phyloP scores from a whole-genome alignment of 768 basidiomycete genomes.

The Rhodotorula kratochvilovae region DNA sequence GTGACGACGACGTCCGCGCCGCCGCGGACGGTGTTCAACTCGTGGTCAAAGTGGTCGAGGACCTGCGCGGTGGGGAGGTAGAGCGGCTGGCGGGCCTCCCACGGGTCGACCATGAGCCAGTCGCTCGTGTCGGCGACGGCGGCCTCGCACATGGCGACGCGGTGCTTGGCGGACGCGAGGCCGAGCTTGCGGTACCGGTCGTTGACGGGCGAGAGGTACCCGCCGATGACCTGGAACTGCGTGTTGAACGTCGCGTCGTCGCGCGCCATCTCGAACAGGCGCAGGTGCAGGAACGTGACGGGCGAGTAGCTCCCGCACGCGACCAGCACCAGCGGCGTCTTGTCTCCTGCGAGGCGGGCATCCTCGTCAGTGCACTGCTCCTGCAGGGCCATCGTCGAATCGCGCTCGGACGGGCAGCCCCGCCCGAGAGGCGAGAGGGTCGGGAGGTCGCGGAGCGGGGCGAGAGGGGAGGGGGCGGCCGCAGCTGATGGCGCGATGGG shows the following conservation, averaged over 20 bases:
- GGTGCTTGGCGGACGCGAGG: slow-evolving; percentile 75
- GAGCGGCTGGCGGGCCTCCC: slow-evolving; percentile 84
- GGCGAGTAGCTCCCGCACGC: slow-evolving; percentile 65
- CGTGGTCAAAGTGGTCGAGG: slow-evolving; percentile 91
- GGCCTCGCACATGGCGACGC: slow-evolving; percentile 66
- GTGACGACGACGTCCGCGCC: slow-evolving; percentile 53
- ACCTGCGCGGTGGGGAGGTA: slow-evolving; percentile 97
- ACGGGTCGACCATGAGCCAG: slow-evolving; percentile 96
- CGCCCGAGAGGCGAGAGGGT: background rate
- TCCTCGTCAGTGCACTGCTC: too few relatives aligned
- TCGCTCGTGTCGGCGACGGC: slow-evolving; percentile 83
- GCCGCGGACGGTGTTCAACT: slow-evolving; percentile 71
- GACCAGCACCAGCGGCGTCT: slow-evolving; percentile 83
- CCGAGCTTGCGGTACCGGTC: slow-evolving; percentile 97
- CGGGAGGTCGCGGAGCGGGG: background rate
- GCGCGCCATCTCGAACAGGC: slow-evolving; percentile 99
- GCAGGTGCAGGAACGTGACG: slow-evolving; percentile 47
- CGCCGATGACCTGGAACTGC: slow-evolving; percentile 86
- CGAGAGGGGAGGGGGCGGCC: background rate
- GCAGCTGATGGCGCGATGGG: slow-evolving; percentile 4
- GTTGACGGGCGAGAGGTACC: slow-evolving; percentile 92
- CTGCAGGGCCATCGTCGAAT: too few relatives aligned
- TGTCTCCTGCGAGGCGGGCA: slow-evolving; percentile 30
- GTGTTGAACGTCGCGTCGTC: slow-evolving; percentile 91
- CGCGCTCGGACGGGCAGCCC: too few relatives aligned